These are phyloP conservation scores for Suhomyces taliae DNA, from an alignment of 1,139 yeast genomes.

Conservation along the genomic window DNA sequence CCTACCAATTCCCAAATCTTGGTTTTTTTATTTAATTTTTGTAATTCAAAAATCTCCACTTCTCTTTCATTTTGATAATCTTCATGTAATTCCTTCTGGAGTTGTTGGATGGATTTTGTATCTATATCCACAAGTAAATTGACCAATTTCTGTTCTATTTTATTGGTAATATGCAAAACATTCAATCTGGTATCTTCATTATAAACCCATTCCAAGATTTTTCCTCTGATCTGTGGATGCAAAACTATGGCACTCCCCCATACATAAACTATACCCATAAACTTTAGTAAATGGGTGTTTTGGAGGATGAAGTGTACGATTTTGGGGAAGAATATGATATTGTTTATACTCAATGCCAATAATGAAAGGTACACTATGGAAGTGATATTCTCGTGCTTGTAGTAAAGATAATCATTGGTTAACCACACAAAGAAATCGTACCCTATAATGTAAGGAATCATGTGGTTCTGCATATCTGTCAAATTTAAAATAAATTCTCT, in stretches of 20 bases:
- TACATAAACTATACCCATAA: conserved; percentile 35
- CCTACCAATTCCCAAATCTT: conserved; percentile 65
- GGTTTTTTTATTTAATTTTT: conserved; percentile 47
- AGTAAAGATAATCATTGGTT: conserved; percentile 61
- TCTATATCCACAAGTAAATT: conserved; percentile 22
- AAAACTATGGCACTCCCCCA: conserved; percentile 53
- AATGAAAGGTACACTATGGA: conserved; percentile 46
- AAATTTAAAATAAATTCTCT: conserved; percentile 75
- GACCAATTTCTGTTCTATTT: conserved; percentile 41
- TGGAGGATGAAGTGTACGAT: conserved; percentile 27
- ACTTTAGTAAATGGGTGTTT: conserved; percentile 38
- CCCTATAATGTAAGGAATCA: conserved; percentile 63
- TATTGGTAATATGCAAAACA: conserved; percentile 46
- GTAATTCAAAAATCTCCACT: conserved; percentile 76
- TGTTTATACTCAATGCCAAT: conserved; percentile 29
- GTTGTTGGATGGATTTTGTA: neutral
- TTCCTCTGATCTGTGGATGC: conserved; percentile 57
- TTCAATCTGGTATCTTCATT: conserved; percentile 63
- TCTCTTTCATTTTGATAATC: conserved; percentile 3
- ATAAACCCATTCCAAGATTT: conserved; percentile 44
- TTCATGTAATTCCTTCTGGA: neutral
- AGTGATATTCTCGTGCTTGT: conserved; percentile 64
- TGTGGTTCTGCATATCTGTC: conserved; percentile 82
- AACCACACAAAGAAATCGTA: conserved; percentile 58
- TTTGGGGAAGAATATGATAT: conserved; percentile 33